A percentile compares a stretch with the other conserved stretches of the same genome.
phyloP scores from a whole-genome alignment of 768 basidiomycete species.

The Macrocybe gigantea region DNA sequence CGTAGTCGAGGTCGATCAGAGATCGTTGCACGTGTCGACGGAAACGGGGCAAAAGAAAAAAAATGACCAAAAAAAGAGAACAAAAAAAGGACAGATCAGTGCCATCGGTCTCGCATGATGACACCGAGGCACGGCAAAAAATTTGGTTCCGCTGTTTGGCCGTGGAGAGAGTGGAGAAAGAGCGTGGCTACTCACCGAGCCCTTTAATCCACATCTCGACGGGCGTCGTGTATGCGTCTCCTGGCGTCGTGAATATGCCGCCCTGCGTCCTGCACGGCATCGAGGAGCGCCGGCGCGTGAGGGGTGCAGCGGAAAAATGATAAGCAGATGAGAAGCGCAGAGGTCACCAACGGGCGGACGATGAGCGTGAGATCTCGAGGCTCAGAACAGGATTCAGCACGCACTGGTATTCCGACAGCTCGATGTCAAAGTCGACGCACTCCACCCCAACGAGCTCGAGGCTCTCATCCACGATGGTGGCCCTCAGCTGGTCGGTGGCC shows the following conservation, averaged over 20 bases:
- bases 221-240: constrained; percentile 83
- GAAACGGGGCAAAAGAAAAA: too few species aligned
- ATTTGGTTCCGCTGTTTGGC: constrained; percentile 51
- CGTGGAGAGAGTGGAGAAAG: constrained; percentile 14
- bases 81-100: constrained; percentile 21
- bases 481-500: constrained; percentile 77
- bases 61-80: constrained; percentile 8
- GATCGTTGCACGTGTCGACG: too few species aligned
- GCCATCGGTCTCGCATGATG: constrained; percentile 9
- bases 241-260: constrained; percentile 81
- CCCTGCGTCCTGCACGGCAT: constrained; percentile 61
- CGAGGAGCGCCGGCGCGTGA: too few species aligned
- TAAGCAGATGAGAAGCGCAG: background rate
- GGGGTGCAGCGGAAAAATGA: background rate
- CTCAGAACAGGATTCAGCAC: constrained; percentile 21
- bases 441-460: constrained; percentile 81
- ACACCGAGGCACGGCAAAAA: constrained; percentile 35
- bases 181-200: constrained; percentile 51
- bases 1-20: constrained; percentile 21
- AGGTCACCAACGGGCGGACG: too few species aligned
- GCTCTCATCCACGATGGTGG: constrained; percentile 77
- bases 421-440: constrained; percentile 76
- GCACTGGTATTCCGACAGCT: constrained; percentile 77
- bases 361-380: too few species aligned
- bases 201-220: constrained; percentile 90